Evolutionary conservation across 1,284 basidiomycete species (phyloP).

Genomic region (Cryptococcus jaspeensis): DNA sequence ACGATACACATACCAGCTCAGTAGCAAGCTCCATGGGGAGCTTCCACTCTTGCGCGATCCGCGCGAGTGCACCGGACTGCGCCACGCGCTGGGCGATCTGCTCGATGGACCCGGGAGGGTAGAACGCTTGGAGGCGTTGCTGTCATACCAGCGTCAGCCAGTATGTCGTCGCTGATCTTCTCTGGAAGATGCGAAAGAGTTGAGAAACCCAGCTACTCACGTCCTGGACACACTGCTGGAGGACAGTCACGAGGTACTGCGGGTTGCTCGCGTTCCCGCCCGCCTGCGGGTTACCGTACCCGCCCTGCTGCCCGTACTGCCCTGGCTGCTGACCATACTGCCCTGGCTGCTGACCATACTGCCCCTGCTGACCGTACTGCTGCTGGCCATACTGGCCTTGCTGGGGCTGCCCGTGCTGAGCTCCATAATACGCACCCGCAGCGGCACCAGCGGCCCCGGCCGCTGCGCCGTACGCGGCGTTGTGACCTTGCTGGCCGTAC

Average conservation of each 20-base stretch:
- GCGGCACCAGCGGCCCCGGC: neutral
- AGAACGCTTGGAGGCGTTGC: slow-evolving; percentile 54
- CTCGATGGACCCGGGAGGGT: slow-evolving; percentile 49
- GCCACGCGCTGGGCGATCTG: slow-evolving; percentile 50
- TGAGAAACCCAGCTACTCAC: slow-evolving; percentile 32
- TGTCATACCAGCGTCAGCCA: slow-evolving; percentile 13
- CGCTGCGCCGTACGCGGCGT: slow-evolving; percentile 21
- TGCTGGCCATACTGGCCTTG: slow-evolving; percentile 14
- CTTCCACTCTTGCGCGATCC: slow-evolving; percentile 50
- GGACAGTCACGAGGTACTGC: slow-evolving; percentile 27
- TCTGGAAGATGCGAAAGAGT: neutral
- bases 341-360: slow-evolving; percentile 7
- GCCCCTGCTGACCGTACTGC: neutral
- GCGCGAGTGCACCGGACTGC: slow-evolving; percentile 46
- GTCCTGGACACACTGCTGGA: slow-evolving; percentile 50
- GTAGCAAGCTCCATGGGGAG: slow-evolving; percentile 52
- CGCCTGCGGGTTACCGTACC: slow-evolving; percentile 5
- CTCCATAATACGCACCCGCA: too few species aligned
- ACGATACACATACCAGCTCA: slow-evolving; percentile 35
- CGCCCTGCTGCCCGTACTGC: slow-evolving; percentile 13
- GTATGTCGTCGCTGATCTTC: neutral
- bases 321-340: slow-evolving; percentile 16
- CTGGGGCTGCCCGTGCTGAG: slow-evolving; percentile 9
- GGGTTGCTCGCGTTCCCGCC: slow-evolving; percentile 29
- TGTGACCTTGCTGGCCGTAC: slow-evolving; percentile 4